phyloP scores from a whole-genome alignment of 2,329 filamentous ascomycete genomes.

The Simplicillium sp. region DNA sequence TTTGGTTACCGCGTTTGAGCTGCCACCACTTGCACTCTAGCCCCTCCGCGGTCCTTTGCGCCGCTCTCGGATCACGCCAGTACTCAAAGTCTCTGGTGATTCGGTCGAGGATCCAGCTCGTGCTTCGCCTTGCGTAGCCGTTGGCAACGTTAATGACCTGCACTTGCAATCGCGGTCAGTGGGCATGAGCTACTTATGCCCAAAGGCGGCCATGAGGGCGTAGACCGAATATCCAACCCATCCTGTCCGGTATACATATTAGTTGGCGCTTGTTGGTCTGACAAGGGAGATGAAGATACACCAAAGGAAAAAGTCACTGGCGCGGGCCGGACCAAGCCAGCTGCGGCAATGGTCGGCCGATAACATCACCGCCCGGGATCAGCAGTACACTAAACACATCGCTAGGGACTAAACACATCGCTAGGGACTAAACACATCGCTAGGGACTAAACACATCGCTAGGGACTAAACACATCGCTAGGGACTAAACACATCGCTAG shows the following conservation, averaged over 20 bases:
- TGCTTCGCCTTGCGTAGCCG: slow-evolving; percentile 26
- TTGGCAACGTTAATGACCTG: slow-evolving; percentile 23
- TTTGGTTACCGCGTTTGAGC: background rate
- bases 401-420: slow-evolving; percentile 6
- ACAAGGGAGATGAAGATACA: background rate
- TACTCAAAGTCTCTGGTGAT: slow-evolving; percentile 29
- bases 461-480: too few relatives aligned
- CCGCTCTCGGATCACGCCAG: slow-evolving; percentile 14
- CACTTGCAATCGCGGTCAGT: slow-evolving; percentile 17
- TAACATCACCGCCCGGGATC: slow-evolving; percentile 23
- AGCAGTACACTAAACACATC: slow-evolving; percentile 21
- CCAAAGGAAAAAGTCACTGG: slow-evolving; percentile 22
- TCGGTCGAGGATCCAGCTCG: slow-evolving; percentile 30
- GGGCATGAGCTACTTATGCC: slow-evolving; percentile 17
- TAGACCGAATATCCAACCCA: slow-evolving; percentile 16
- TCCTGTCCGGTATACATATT: slow-evolving; percentile 10
- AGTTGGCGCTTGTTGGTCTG: background rate
- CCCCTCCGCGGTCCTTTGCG: slow-evolving; percentile 7
- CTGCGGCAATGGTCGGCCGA: slow-evolving; percentile 21
- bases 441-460: too few relatives aligned
- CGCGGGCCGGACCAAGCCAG: slow-evolving; percentile 14
- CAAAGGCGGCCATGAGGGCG: slow-evolving; percentile 13
- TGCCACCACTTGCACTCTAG: slow-evolving; percentile 5
- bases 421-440: too few relatives aligned
- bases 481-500: too few relatives aligned